These are phyloP conservation scores for Helenozyma rhizophorensis DNA, from an alignment of 805 yeast species.

Conservation along the genomic window DNA sequence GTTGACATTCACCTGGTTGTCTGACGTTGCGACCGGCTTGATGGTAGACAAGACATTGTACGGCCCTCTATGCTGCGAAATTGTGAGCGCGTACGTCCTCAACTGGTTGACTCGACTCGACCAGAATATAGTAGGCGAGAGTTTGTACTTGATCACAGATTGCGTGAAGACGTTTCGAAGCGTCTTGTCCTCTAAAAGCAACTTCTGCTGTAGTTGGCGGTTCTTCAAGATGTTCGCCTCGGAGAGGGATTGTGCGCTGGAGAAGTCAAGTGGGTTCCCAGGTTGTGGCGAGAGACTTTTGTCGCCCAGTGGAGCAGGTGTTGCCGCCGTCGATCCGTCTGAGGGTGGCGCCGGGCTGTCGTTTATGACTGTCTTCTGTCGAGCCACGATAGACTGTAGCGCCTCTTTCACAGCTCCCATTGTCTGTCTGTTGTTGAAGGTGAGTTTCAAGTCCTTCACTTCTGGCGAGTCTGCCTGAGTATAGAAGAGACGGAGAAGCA, in stretches of 20 bases:
- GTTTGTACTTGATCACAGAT: slow-evolving; percentile 72
- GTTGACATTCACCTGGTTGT: slow-evolving; percentile 88
- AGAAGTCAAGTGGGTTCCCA: slow-evolving; percentile 18
- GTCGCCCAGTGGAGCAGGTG: slow-evolving; percentile 9
- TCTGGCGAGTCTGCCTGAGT: slow-evolving; percentile 32
- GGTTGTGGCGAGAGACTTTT: slow-evolving; percentile 1
- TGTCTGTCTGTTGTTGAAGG: slow-evolving; percentile 67
- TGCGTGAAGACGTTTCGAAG: slow-evolving; percentile 78
- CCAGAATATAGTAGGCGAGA: slow-evolving; percentile 87
- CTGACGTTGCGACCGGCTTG: slow-evolving; percentile 88
- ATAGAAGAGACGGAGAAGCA: slow-evolving; percentile 58
- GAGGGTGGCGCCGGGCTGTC: slow-evolving; percentile 19
- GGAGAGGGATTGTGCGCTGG: slow-evolving; percentile 24
- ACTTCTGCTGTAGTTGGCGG: slow-evolving; percentile 70
- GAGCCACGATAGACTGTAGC: slow-evolving; percentile 62
- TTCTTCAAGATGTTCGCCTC: slow-evolving; percentile 59
- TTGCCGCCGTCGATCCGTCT: slow-evolving; percentile 3
- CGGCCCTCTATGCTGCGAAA: slow-evolving; percentile 84
- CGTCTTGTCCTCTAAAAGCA: slow-evolving; percentile 63
- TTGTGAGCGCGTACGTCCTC: slow-evolving; percentile 80
- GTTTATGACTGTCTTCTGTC: slow-evolving; percentile 53
- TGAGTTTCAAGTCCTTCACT: slow-evolving; percentile 38
- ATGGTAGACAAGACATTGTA: slow-evolving; percentile 92
- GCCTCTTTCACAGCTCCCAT: slow-evolving; percentile 72
- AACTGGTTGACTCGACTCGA: slow-evolving; percentile 70